Base-by-base conservation (phyloP, 495 filamentous ascomycete species). In the Annulohypoxylon bovei region DNA sequence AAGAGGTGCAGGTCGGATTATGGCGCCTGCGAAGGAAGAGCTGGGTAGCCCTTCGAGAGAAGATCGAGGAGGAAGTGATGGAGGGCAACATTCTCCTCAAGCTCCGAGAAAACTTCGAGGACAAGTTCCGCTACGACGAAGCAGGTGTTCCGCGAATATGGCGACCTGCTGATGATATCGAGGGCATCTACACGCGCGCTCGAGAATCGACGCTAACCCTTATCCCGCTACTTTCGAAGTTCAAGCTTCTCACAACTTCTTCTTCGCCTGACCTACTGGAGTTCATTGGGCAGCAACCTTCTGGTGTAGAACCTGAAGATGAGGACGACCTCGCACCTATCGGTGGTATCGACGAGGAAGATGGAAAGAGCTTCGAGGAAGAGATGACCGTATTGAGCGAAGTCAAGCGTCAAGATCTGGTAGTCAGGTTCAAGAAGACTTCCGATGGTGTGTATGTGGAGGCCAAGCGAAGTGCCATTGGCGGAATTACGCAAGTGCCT, bases 121-220 rank as follows among this genome's bases (percentile, higher is more conserved):
- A 99, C 81, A 97, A 96, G 76, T 99, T 99, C 86, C 92, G 95
- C 61, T 99, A 99, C 73, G 96, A 99, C 68, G 94, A 97, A 50
- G 89, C 88, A 12, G 96, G 96, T 35, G 96, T 99, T 2, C 95
- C 95, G 4, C 85, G 95, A 37, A 97, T 99, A 75, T 99, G 95
- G 95, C 90, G 96, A 20, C 95, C 95, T 1, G 94, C 91, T 0
- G 95, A 99, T 77, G 95, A 98, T 76, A 98, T 99, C 73, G 96
- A 99, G 79, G 93, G 94, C 46, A 79, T 95, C 52, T 99, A 98
- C 76, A 97, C 94, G 11, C 88, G 87, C 49, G 93, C 95, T 9
- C 91, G 94, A 59, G 94, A 98, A 74, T 94, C 93, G 1, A 99
- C 95, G 0, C 83, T 98, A 42, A 90, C 87, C 6, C 84, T 99